Evolutionary conservation across 192 early-diverging fungal genomes (phyloP), one percentile per base, ranked within the genome.

Genomic region (Entomortierella chlamydospora): DNA sequence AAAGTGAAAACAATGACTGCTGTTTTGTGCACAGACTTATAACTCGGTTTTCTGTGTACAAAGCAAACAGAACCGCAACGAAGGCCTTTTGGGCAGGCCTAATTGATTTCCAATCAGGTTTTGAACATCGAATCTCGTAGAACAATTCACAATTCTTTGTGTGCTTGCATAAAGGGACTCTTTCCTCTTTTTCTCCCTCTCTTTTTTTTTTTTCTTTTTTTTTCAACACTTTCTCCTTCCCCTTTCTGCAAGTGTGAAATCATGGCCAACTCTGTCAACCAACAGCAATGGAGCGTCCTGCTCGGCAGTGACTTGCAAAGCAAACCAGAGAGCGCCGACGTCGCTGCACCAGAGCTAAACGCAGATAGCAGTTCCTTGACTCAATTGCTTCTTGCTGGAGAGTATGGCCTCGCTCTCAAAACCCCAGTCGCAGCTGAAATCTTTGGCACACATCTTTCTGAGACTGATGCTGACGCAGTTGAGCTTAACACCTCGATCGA

Each of bases 391-490:
- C 55, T 84, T 33, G 61, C 82, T 37, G 89, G 88, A 10, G 70
- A 87, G 29, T 91, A 91, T 67, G 80, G 81, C 31, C 68, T 70
- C 12, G 73, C 85, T 20, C 64, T 91, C 66, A 84, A 72, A 30
- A 86, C 83, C 2, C 23, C 42, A 6, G 41, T 83, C 22, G 89
- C 85, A 10, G 61, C 61, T 39, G 62, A 69, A 6, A 57, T 91
- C 41, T 86, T 91, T 80, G 89, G 89, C 30, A 86, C 85, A 1
- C 68, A 85, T 29, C 71, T 83, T 12, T 28, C 67, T 8, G 69
- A 64, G 0, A 62, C 77, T 3, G 63, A 70, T 25, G 34, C 57
- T 12, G 51, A 67, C 2, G 70, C 42, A 9, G 70, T 54, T 34
- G 17, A 54, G 13, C 70, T 81, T 11, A 63, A 50, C 4, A 33